phyloP scores from a whole-genome alignment of 176 grass and related monocot species.

The Triticum dicoccoides region DNA sequence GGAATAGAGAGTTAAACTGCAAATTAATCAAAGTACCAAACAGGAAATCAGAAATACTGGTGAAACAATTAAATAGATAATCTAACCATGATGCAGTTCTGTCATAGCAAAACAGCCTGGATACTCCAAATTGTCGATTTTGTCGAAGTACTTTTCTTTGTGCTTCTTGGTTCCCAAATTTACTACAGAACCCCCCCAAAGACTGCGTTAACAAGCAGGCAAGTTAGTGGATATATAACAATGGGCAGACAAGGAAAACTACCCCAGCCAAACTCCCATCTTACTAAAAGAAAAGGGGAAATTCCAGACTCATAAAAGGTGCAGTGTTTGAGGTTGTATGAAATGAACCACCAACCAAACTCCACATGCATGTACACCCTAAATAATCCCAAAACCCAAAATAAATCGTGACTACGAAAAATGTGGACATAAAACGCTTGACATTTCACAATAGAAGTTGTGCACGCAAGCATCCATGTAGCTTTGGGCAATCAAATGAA shows the following conservation, averaged over 20 bases:
- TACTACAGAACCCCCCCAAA: conserved; percentile 90
- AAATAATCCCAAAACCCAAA: background rate
- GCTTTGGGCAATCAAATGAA: background rate
- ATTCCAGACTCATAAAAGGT: background rate
- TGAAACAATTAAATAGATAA: conserved; percentile 15
- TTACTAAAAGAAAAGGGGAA: too few species aligned
- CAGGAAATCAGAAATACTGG: background rate
- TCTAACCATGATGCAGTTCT: conserved; percentile 95
- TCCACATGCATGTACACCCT: background rate
- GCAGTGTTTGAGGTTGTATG: background rate
- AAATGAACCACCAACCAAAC: background rate
- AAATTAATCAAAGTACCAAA: conserved; percentile 10
- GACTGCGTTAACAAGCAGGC: conserved; percentile 55
- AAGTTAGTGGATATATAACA: conserved; percentile 1
- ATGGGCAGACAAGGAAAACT: background rate
- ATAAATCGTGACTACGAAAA: background rate
- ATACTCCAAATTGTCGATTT: conserved; percentile 93
- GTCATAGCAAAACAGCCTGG: conserved; percentile 99
- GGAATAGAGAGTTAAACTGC: background rate
- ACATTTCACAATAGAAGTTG: background rate
- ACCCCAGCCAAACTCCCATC: too few species aligned
- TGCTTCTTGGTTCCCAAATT: conserved; percentile 96
- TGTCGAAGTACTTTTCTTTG: conserved; percentile 79
- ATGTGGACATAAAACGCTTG: background rate
- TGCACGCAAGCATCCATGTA: background rate